Conservation (phyloP, 2,329 filamentous ascomycete species). For the Cladobotryum protrusum region DNA sequence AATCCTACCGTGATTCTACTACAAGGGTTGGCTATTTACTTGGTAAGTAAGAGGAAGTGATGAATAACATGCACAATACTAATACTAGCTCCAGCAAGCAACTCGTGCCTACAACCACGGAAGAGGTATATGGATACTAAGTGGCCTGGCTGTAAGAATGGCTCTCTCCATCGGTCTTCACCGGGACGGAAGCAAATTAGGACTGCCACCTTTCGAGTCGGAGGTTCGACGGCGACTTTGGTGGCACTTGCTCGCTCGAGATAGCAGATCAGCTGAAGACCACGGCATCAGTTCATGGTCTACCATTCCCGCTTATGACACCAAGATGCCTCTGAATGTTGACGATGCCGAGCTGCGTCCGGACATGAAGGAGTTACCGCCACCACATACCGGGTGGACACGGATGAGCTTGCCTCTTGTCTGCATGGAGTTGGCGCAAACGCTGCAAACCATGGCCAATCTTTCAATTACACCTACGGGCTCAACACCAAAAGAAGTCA, state of each 20-base stretch:
- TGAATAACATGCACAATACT: background rate
- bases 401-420: constrained; percentile 52
- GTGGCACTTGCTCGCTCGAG: constrained; percentile 46
- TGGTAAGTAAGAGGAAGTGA: constrained; percentile 20
- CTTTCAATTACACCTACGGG: constrained; percentile 14
- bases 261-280: constrained; percentile 48
- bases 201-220: constrained; percentile 45
- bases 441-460: constrained; percentile 18
- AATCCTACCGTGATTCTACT: constrained; percentile 30
- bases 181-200: constrained; percentile 40
- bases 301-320: constrained; percentile 8
- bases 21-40: constrained; percentile 32
- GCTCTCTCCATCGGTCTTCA: constrained; percentile 49
- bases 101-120: constrained; percentile 28
- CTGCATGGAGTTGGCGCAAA: constrained; percentile 41
- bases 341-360: constrained; percentile 40
- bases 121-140: constrained; percentile 33
- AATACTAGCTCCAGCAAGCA: constrained; percentile 17
- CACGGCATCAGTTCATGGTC: constrained; percentile 36
- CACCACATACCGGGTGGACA: constrained; percentile 46
- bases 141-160: constrained; percentile 39
- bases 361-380: constrained; percentile 32
- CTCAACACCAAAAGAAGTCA: constrained; percentile 20
- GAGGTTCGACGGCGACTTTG: constrained; percentile 52
- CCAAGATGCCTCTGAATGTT: constrained; percentile 34